Evolutionary conservation across 2,329 filamentous ascomycete species (phyloP), one percentile per base, ranked within the genome.

Genomic region (Colletotrichum orbiculare): DNA sequence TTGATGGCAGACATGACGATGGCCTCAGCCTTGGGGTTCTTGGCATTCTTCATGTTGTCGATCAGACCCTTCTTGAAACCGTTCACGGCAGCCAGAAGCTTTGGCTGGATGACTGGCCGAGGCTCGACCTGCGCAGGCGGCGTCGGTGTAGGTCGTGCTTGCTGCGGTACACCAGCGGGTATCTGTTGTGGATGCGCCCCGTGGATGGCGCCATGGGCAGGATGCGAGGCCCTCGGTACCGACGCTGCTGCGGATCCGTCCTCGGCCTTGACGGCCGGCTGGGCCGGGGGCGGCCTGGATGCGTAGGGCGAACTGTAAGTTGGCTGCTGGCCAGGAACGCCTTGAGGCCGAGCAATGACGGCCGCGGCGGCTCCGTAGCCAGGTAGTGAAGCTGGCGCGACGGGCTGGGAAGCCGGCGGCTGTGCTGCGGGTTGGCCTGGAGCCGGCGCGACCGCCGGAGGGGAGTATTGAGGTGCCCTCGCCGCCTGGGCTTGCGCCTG

Each of bases 1-100:
- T 85, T 85, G 66, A 86, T 75, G 11, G 83, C 83, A 7, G 82
- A 84, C 78, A 85, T 83, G 64, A 84, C 81, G 33, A 85, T 79
- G 33, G 78, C 80, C 61, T 84, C 79, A 13, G 81, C 76, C 60
- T 79, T 76, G 34, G 79, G 77, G 11, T 77, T 76, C 12, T 77
- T 75, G 1, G 79, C 78, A 66, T 79, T 80, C 54, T 76, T 76
- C 46, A 85, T 75, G 60, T 82, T 82, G 55, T 79, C 76, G 10
- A 81, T 76, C 13, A 85, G 75, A 9, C 82, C 80, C 10, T 79
- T 78, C 69, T 82, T 83, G 71, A 86, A 79, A 15, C 77, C 76
- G 39, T 78, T 75, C 15, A 86, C 77, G 12, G 80, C 78, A 7
- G 73, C 69, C 25, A 81, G 72, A 1, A 85, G 72, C 39, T 77